Evolutionary conservation across 495 filamentous ascomycete genomes (phyloP).

Genomic region (Neurospora sp.): DNA sequence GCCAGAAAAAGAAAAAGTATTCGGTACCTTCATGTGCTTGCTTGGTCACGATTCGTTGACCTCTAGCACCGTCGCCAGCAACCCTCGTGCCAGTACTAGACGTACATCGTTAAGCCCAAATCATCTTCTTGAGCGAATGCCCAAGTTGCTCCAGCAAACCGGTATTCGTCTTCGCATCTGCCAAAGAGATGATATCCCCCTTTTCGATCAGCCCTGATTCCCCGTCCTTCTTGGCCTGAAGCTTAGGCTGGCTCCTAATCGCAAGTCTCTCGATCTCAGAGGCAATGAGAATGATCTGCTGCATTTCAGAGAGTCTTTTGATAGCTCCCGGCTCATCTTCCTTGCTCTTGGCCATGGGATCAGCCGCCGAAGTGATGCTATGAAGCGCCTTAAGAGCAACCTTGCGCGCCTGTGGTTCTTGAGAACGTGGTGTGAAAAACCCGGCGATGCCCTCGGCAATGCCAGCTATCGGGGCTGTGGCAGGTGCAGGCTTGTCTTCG

Average conservation of each 20-base stretch:
- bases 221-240: constrained; percentile 9
- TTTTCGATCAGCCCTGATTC: constrained; percentile 46
- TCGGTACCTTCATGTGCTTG: neutral
- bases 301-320: constrained; percentile 49
- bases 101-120: constrained; percentile 57
- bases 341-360: constrained; percentile 25
- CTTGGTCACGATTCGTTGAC: neutral
- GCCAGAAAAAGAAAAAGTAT: neutral
- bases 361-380: constrained; percentile 38
- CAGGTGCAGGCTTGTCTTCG: neutral
- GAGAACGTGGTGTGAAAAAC: constrained; percentile 18
- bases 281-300: constrained; percentile 62
- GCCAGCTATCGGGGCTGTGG: neutral
- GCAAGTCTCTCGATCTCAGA: constrained; percentile 44
- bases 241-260: constrained; percentile 22
- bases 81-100: neutral
- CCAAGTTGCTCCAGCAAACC: constrained; percentile 76
- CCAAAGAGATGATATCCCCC: constrained; percentile 68
- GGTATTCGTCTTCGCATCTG: constrained; percentile 80
- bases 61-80: neutral
- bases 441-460: constrained; percentile 15
- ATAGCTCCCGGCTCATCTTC: constrained; percentile 19
- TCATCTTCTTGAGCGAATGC: constrained; percentile 80
- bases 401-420: constrained; percentile 18
- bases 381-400: constrained; percentile 54